These are phyloP conservation scores for Dillenia suffruticosa DNA, from an alignment of 164 flowering plant genomes.

Conservation along the genomic window DNA sequence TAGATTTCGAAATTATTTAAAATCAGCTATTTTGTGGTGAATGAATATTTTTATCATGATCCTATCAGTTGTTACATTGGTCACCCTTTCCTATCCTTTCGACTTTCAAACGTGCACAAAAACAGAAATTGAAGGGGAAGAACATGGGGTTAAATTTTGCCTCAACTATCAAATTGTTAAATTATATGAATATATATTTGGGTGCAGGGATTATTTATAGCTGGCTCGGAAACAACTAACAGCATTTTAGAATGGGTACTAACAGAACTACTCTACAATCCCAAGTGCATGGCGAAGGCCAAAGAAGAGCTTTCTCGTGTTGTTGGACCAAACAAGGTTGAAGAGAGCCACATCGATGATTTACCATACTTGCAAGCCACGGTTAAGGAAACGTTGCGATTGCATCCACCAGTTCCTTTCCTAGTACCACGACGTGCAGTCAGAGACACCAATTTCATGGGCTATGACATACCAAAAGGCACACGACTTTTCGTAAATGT, in stretches of 20 bases:
- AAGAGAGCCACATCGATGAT: constrained; percentile 37
- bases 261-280: constrained; percentile 49
- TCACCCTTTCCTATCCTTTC: too few species aligned
- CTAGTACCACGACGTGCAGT: constrained; percentile 45
- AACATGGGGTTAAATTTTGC: too few species aligned
- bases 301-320: constrained; percentile 28
- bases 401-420: constrained; percentile 54
- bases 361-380: constrained; percentile 49
- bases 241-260: constrained; percentile 58
- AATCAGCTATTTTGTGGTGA: too few species aligned
- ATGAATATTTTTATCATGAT: too few species aligned
- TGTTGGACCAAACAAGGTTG: constrained; percentile 12
- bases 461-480: constrained; percentile 36
- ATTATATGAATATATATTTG: neutral
- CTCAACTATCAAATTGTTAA: too few species aligned
- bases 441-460: constrained; percentile 21
- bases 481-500: constrained; percentile 46
- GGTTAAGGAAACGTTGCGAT: constrained; percentile 45
- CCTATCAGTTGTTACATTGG: too few species aligned
- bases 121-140: too few species aligned
- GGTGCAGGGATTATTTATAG: constrained; percentile 48
- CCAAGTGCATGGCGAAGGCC: constrained; percentile 19
- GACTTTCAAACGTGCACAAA: neutral
- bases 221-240: constrained; percentile 55
- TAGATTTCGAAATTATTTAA: too few species aligned